A percentile compares a stretch with the other conserved stretches of the same genome.
Conservation (phyloP, 495 filamentous ascomycete species). For the Penicillium canariense region DNA sequence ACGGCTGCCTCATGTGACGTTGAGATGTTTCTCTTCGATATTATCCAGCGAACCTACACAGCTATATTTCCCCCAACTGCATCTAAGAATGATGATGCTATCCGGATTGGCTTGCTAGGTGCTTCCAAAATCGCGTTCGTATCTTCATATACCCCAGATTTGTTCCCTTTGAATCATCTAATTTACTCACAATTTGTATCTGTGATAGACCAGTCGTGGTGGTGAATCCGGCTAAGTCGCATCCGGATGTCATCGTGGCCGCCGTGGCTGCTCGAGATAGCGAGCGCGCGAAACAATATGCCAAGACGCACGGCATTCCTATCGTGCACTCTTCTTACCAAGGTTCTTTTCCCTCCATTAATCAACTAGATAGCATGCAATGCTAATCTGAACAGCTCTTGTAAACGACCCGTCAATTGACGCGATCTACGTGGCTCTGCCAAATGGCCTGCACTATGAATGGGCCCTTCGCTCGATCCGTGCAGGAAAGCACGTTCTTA, state of each 20-base stretch:
- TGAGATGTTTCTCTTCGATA: neutral
- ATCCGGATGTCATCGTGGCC: slow-evolving; percentile 57
- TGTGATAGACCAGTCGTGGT: slow-evolving; percentile 48
- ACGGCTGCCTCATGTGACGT: neutral
- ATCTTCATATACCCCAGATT: neutral
- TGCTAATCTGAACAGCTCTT: slow-evolving; percentile 25
- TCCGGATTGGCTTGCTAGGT: slow-evolving; percentile 32
- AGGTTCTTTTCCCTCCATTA: slow-evolving; percentile 24
- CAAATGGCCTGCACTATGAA: slow-evolving; percentile 47
- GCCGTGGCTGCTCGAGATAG: slow-evolving; percentile 59
- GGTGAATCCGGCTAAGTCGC: slow-evolving; percentile 55
- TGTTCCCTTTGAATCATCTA: neutral
- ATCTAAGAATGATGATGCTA: slow-evolving; percentile 25
- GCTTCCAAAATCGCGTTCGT: slow-evolving; percentile 32
- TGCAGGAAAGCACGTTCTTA: slow-evolving; percentile 48
- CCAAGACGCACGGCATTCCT: slow-evolving; percentile 56
- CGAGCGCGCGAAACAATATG: slow-evolving; percentile 51
- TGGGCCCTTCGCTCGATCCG: slow-evolving; percentile 39
- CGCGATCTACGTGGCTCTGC: slow-evolving; percentile 50
- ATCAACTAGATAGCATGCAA: neutral
- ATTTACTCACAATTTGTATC: neutral
- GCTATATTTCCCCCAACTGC: slow-evolving; percentile 11
- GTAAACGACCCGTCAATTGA: slow-evolving; percentile 40
- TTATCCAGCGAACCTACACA: neutral
- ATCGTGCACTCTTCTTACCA: slow-evolving; percentile 49